Evolutionary conservation across 257 asterid genomes (phyloP).

Genomic region (Solanum lycopersicoides): DNA sequence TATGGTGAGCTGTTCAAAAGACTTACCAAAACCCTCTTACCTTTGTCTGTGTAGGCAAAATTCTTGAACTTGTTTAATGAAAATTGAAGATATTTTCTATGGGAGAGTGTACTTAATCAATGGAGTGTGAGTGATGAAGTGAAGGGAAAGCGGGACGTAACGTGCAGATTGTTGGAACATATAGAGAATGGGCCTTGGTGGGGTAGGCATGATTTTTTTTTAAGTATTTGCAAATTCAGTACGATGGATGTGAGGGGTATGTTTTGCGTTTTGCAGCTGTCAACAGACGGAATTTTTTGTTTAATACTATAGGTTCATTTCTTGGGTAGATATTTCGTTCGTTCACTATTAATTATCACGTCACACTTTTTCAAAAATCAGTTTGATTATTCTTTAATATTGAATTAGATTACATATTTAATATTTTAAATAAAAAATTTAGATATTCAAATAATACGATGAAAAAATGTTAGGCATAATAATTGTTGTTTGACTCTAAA

Average conservation of each 20-base stretch:
- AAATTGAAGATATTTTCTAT: background rate
- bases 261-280: background rate
- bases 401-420: too few relatives aligned
- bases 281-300: background rate
- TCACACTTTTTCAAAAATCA: too few relatives aligned
- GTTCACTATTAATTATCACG: too few relatives aligned
- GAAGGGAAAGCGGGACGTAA: background rate
- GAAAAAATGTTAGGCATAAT: too few relatives aligned
- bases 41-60: background rate
- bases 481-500: too few relatives aligned
- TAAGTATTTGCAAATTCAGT: background rate
- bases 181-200: background rate
- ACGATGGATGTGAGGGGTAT: background rate
- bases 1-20: background rate
- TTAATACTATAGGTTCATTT: background rate
- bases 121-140: background rate
- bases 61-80: background rate
- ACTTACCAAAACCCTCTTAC: background rate
- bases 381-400: fast-evolving
- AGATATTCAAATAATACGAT: too few relatives aligned
- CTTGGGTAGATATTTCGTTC: too few relatives aligned
- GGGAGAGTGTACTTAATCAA: background rate
- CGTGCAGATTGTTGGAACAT: background rate
- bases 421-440: too few relatives aligned
- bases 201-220: background rate